Evolutionary conservation across 176 grass and related monocot species (phyloP).

Genomic region (Musa troglodytarum): DNA sequence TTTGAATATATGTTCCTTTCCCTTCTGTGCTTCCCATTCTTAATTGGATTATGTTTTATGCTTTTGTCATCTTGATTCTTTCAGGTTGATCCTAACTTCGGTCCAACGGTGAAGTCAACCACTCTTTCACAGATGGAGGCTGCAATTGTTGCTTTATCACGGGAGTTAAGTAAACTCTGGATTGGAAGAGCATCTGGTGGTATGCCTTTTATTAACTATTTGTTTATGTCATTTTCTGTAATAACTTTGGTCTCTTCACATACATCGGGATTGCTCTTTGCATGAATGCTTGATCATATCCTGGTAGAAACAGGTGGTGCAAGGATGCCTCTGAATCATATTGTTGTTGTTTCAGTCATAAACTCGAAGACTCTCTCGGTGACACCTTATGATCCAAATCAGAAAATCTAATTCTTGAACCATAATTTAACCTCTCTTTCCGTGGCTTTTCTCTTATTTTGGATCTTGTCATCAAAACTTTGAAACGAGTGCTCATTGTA

Average conservation of each 20-base stretch:
- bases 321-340: constrained; percentile 61
- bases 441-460: neutral
- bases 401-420: constrained; percentile 30
- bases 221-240: constrained; percentile 9
- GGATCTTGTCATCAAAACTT: neutral
- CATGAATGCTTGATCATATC: constrained; percentile 95
- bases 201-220: constrained; percentile 19
- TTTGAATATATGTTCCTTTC: no score
- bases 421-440: neutral
- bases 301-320: constrained; percentile 55
- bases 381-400: constrained; percentile 92
- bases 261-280: constrained; percentile 3
- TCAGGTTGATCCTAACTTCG: constrained; percentile 53
- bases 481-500: neutral
- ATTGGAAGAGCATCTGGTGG: constrained; percentile 74
- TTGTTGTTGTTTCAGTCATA: constrained; percentile 93
- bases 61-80: constrained; percentile 4
- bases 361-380: constrained; percentile 74
- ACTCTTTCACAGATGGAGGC: constrained; percentile 68
- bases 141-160: constrained; percentile 56
- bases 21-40: no score
- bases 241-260: neutral
- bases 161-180: constrained; percentile 79
- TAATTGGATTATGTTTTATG: neutral
- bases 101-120: constrained; percentile 57